These are phyloP conservation scores for Mallotus repandus DNA, from an alignment of 441 rosid species.

Conservation along the genomic window DNA sequence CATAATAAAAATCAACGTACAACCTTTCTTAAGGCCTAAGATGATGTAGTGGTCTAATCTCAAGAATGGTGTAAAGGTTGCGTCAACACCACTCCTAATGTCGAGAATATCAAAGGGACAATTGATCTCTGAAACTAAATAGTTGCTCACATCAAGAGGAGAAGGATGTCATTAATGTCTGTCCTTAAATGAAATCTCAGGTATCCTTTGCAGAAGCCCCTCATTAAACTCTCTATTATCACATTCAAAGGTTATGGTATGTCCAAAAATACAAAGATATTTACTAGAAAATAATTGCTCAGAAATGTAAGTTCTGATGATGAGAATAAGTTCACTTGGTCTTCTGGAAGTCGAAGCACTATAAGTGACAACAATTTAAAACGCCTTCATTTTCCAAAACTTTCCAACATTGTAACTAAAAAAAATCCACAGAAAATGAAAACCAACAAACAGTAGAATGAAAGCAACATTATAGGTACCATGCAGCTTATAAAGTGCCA, in stretches of 20 bases:
- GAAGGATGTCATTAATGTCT: slow-evolving; percentile 61
- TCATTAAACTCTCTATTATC: slow-evolving; percentile 87
- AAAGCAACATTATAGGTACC: too few relatives aligned
- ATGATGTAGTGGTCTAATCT: slow-evolving; percentile 1
- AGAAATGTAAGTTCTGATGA: slow-evolving; percentile 13
- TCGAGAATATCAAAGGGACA: slow-evolving; percentile 1
- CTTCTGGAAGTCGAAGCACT: too few relatives aligned
- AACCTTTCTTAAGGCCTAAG: background rate
- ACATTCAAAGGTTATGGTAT: slow-evolving; percentile 31
- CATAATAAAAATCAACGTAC: slow-evolving; percentile 5
- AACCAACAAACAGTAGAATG: too few relatives aligned
- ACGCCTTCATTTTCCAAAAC: too few relatives aligned
- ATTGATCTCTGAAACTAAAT: slow-evolving; percentile 89
- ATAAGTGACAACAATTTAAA: too few relatives aligned
- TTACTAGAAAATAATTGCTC: slow-evolving; percentile 13
- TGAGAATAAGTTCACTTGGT: background rate
- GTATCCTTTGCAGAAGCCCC: slow-evolving; percentile 70
- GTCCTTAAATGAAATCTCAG: slow-evolving; percentile 79
- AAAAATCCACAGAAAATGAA: too few relatives aligned
- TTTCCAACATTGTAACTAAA: too few relatives aligned
- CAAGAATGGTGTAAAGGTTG: background rate
- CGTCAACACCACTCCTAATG: slow-evolving; percentile 3
- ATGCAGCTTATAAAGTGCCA: too few relatives aligned
- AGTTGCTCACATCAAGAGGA: slow-evolving; percentile 95
- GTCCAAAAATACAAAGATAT: slow-evolving; percentile 16